Evolutionary conservation across 2,329 filamentous ascomycete genomes (phyloP), one percentile per base, ranked within the genome.

Genomic region (Fusarium sp.): DNA sequence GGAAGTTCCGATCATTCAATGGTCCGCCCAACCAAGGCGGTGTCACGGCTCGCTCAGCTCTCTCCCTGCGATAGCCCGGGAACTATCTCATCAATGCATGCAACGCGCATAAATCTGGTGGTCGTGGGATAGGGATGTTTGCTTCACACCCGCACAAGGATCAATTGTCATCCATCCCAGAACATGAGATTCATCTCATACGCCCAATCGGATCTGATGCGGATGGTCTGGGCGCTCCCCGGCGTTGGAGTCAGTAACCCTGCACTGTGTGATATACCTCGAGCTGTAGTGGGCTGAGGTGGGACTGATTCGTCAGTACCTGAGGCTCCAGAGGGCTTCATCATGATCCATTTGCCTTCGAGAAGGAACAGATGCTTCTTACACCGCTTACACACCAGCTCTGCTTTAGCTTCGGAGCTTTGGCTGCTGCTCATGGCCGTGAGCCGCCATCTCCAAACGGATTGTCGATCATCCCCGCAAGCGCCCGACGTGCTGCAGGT

Each of bases 61-160:
- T 49, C 42, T 54, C 49, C 56, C 14, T 57, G 54, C 43, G 51
- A 64, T 67, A 57, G 47, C 45, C 64, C 53, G 54, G 61, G 44
- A 53, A 59, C 57, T 53, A 48, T 42, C 21, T 33, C 38, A 47
- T 68, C 59, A 70, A 70, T 70, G 68, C 68, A 65, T 64, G 62
- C 67, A 68, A 70, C 61, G 58, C 66, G 64, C 68, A 70, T 64
- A 65, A 67, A 53, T 65, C 65, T 68, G 55, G 50, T 47, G 48
- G 54, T 60, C 57, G 63, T 69, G 64, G 66, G 53, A 65, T 69
- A 69, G 64, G 66, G 53, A 65, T 69, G 68, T 70, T 70, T 70
- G 61, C 54, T 63, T 31, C 54, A 63, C 49, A 39, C 48, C 33
- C 54, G 56, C 50, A 46, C 63, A 67, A 68, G 53, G 62, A 65